Percentiles rank a stretch among this genome's conserved stretches.
phyloP scores from a whole-genome alignment of 305 asterid genomes.

The Stenogyne calaminthoides region DNA sequence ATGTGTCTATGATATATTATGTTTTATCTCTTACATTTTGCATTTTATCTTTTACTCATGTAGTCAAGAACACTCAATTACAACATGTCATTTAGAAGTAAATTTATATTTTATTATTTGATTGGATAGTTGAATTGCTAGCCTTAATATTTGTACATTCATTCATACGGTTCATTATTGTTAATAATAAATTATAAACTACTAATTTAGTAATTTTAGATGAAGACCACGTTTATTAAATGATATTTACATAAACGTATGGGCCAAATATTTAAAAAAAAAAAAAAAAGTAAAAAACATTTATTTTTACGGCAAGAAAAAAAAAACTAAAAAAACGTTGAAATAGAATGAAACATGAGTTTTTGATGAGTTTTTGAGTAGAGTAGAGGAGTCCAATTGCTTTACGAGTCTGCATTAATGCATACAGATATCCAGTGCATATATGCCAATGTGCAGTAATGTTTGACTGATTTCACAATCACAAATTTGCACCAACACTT shows the following conservation, averaged over 20 bases:
- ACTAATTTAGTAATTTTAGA: too few species aligned
- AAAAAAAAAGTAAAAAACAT: too few species aligned
- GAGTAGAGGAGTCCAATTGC: not conserved
- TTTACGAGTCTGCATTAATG: conserved; percentile 8
- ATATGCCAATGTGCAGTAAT: conserved; percentile 18
- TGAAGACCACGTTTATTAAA: not conserved
- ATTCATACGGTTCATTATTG: too few species aligned
- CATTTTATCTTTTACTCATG: not conserved
- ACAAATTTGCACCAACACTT: not conserved
- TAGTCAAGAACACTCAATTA: not conserved
- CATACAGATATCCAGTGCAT: conserved; percentile 23
- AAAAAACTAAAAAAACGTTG: not conserved
- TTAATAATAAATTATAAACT: too few species aligned
- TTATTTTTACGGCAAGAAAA: too few species aligned
- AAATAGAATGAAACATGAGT: too few species aligned
- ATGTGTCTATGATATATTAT: too few species aligned
- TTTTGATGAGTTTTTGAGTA: too few species aligned
- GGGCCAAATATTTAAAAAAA: too few species aligned
- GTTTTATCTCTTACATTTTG: too few species aligned
- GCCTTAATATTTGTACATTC: not conserved
- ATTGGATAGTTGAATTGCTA: not conserved
- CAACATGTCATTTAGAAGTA: not conserved
- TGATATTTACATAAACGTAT: not conserved
- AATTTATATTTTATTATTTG: not conserved
- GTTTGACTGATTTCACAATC: conserved; percentile 17